Percentiles rank a stretch among this genome's conserved stretches.
Evolutionary conservation across 768 basidiomycete genomes (phyloP).

Genomic region (Boletus reticuloceps): DNA sequence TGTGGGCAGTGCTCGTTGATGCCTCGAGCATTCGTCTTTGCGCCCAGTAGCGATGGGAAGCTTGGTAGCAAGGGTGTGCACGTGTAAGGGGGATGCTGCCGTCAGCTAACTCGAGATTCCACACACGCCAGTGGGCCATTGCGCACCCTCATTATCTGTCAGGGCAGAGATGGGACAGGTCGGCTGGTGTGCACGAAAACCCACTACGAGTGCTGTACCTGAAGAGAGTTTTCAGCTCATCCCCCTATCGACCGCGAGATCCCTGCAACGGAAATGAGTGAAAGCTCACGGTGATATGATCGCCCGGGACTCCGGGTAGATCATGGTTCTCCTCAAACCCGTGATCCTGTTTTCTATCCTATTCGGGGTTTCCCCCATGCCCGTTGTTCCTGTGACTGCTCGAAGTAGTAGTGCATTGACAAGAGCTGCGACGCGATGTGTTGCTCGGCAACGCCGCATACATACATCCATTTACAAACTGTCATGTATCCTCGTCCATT

Average conservation of each 20-base stretch:
- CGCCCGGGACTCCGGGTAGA: neutral
- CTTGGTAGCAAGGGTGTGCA: neutral
- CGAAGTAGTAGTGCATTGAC: neutral
- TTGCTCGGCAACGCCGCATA: neutral
- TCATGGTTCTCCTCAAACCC: neutral
- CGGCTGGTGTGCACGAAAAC: neutral
- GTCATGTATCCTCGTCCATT: neutral
- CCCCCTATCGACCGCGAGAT: neutral
- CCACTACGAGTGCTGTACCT: constrained; percentile 2
- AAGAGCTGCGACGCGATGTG: neutral
- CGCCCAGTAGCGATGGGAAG: constrained; percentile 1
- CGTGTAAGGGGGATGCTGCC: neutral
- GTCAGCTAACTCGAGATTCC: constrained; percentile 10
- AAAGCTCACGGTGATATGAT: neutral
- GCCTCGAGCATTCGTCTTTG: neutral
- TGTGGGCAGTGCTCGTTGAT: neutral
- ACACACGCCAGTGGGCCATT: neutral
- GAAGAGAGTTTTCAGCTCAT: constrained; percentile 7
- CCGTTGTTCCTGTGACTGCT: neutral
- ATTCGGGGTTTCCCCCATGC: neutral
- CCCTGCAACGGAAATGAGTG: neutral
- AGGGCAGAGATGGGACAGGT: neutral
- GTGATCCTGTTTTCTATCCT: neutral
- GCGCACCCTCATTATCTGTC: neutral
- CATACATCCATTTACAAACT: neutral